Percentiles rank a stretch among this genome's conserved stretches.
Conservation (phyloP, 257 asterid species). For the Solanum bulbocastanum region DNA sequence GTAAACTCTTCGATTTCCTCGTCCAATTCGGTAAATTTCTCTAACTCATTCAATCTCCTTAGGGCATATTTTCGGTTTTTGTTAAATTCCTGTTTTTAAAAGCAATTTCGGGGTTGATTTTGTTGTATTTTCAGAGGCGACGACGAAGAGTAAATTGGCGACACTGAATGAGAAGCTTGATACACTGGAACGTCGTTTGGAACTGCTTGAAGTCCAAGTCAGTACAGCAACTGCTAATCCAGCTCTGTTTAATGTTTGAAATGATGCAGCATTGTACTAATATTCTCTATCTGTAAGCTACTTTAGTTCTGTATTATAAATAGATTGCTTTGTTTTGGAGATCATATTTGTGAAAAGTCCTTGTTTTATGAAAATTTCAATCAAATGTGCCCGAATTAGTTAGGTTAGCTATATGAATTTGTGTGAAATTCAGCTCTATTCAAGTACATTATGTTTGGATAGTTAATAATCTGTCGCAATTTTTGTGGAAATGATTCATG, state of each 20-base stretch:
- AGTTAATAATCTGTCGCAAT: neutral
- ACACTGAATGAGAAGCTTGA: constrained; percentile 78
- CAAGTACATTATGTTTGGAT: neutral
- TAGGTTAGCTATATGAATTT: neutral
- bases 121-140: constrained; percentile 39
- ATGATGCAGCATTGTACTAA: neutral
- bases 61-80: neutral
- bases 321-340: neutral
- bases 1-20: constrained; percentile 88
- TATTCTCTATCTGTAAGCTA: neutral
- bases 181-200: constrained; percentile 70
- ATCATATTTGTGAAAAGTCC: neutral
- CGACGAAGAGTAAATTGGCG: constrained; percentile 67
- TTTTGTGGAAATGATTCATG: neutral
- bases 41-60: neutral
- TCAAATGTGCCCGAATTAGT: neutral
- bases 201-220: constrained; percentile 83
- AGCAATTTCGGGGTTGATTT: neutral
- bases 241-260: constrained; percentile 37
- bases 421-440: neutral
- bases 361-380: neutral
- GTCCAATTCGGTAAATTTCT: constrained; percentile 55
- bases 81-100: neutral
- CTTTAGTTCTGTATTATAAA: neutral
- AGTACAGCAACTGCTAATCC: constrained; percentile 79